Evolutionary conservation across 306 rosid genomes (phyloP).

Genomic region (Hylodesmum podocarpum): DNA sequence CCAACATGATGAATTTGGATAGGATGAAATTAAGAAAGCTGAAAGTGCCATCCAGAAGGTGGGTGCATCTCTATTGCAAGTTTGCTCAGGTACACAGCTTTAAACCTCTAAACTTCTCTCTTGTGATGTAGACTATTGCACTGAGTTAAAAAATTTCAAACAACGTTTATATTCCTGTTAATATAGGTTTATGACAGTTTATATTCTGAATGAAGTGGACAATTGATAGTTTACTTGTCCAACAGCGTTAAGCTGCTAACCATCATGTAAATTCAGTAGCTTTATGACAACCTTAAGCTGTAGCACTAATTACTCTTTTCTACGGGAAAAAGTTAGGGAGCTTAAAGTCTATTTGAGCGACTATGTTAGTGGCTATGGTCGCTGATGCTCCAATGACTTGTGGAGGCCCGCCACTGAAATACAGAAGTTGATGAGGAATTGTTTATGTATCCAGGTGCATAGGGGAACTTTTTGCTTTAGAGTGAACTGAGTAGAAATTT

Average conservation of each 20-base stretch:
- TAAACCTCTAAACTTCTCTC: conserved; percentile 1
- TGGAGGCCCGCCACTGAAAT: neutral
- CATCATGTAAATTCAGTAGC: neutral
- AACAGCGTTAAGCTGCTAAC: neutral
- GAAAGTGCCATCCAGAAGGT: conserved; percentile 71
- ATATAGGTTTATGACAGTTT: neutral
- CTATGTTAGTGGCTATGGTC: neutral
- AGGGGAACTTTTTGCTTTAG: neutral
- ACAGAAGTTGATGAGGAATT: neutral
- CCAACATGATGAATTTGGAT: conserved; percentile 22
- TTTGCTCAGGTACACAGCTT: conserved; percentile 61
- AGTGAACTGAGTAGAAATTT: neutral
- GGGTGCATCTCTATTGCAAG: conserved; percentile 77
- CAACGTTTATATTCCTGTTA: neutral
- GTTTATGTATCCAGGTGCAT: neutral
- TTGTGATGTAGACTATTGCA: neutral
- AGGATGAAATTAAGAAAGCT: conserved; percentile 84
- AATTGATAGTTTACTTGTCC: neutral
- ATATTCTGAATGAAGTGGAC: neutral
- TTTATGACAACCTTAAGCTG: neutral
- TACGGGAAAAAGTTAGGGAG: neutral
- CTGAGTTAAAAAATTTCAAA: neutral
- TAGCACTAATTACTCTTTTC: neutral
- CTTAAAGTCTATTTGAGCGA: neutral
- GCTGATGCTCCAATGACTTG: neutral